phyloP scores from a whole-genome alignment of 768 basidiomycete species.

The Leucosporidium yakuticum region DNA sequence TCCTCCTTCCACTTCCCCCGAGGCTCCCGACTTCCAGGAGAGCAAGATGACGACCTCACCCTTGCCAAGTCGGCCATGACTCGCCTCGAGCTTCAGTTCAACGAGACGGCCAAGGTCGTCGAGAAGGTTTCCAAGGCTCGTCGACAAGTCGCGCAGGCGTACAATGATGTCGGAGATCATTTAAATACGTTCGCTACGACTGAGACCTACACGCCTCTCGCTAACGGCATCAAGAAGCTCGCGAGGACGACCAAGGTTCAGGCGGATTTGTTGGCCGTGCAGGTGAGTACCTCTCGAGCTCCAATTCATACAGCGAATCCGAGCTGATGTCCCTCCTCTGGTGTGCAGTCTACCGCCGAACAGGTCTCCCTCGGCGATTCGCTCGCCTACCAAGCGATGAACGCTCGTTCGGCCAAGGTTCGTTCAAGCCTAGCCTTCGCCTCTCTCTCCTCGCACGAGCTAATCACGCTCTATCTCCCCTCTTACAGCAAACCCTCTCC shows the following conservation, averaged over 20 bases:
- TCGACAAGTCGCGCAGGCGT: constrained; percentile 62
- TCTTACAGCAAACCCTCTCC: constrained; percentile 62
- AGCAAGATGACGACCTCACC: constrained; percentile 56
- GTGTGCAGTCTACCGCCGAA: constrained; percentile 67
- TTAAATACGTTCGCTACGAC: constrained; percentile 80
- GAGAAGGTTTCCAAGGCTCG: constrained; percentile 75
- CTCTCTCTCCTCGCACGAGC: not conserved
- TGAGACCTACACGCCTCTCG: constrained; percentile 77
- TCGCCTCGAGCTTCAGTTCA: constrained; percentile 84
- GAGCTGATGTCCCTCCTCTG: constrained; percentile 5
- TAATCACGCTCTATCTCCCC: not conserved
- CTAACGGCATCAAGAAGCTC: constrained; percentile 73
- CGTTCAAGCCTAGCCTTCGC: not conserved
- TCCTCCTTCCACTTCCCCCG: constrained; percentile 24
- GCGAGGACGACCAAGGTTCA: constrained; percentile 69
- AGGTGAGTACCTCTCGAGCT: constrained; percentile 44
- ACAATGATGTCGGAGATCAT: constrained; percentile 90
- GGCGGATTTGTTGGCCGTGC: constrained; percentile 51
- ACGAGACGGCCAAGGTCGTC: constrained; percentile 82
- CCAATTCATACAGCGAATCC: not conserved
- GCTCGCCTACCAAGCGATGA: constrained; percentile 90
- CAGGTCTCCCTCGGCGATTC: constrained; percentile 94
- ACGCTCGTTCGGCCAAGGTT: constrained; percentile 86
- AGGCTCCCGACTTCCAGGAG: constrained; percentile 12
- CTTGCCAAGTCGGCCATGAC: constrained; percentile 84